phyloP scores from a whole-genome alignment of 2,329 filamentous ascomycete genomes.

The Exophiala dermatitidis region DNA sequence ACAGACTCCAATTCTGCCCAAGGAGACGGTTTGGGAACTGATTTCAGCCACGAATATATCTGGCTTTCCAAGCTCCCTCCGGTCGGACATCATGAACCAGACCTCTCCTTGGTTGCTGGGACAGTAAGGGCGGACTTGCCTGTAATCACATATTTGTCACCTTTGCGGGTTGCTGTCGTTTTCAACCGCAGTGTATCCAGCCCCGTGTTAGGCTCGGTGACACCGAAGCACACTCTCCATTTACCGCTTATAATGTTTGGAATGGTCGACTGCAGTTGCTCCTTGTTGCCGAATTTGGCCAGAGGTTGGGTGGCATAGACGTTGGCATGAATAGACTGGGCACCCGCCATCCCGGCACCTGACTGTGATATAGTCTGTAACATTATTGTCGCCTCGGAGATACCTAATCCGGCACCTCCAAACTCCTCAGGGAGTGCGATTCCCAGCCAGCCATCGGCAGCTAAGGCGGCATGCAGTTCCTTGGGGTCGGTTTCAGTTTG shows the following conservation, averaged over 20 bases:
- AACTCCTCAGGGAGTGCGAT: constrained; percentile 69
- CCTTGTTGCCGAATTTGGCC: constrained; percentile 61
- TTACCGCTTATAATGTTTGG: constrained; percentile 65
- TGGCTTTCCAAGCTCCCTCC: too few relatives aligned
- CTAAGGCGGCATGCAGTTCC: constrained; percentile 67
- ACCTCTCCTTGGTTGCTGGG: background rate
- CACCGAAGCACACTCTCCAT: constrained; percentile 70
- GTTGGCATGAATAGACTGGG: constrained; percentile 57
- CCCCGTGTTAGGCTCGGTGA: constrained; percentile 76
- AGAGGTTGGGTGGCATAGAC: constrained; percentile 68
- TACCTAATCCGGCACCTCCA: constrained; percentile 64
- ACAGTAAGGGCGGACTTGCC: constrained; percentile 3
- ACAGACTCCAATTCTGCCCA: background rate
- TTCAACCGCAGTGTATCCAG: constrained; percentile 67
- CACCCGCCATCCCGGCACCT: constrained; percentile 70
- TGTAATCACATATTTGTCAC: constrained; percentile 54
- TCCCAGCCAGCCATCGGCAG: constrained; percentile 71
- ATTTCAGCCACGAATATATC: too few relatives aligned
- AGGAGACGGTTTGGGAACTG: too few relatives aligned
- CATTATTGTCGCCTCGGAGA: constrained; percentile 81
- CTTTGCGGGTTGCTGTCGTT: constrained; percentile 57
- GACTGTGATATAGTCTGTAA: constrained; percentile 73
- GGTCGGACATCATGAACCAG: background rate
- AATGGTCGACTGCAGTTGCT: constrained; percentile 58
- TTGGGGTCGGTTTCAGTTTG: constrained; percentile 62